Conservation (phyloP, 352 stramenopile genomes). For the Phytopythium delawarense region DNA sequence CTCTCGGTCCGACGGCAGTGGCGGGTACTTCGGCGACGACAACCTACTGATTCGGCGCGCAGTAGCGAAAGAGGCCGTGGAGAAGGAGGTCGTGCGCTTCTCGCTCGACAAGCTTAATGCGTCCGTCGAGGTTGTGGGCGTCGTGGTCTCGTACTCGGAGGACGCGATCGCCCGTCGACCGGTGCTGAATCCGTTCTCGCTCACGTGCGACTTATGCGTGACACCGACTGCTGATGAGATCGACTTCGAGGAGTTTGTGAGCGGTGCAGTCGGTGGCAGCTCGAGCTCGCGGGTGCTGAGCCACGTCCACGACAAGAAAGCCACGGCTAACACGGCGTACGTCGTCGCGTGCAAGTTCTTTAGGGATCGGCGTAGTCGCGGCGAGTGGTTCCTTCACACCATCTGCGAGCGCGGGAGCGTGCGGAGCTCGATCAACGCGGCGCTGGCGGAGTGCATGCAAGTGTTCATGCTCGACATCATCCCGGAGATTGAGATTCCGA, state of each 20-base stretch:
- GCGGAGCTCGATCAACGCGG: conserved; percentile 40
- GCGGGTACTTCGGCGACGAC: conserved; percentile 25
- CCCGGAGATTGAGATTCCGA: conserved; percentile 63
- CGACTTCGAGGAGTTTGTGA: conserved; percentile 3
- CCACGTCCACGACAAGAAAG: conserved; percentile 26
- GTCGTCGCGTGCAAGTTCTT: conserved; percentile 58
- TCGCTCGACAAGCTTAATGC: conserved; percentile 34
- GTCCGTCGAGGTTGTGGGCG: conserved; percentile 45
- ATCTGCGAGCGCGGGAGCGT: conserved; percentile 11
- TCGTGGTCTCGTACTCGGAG: conserved; percentile 37
- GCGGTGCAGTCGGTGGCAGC: background rate
- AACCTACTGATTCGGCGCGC: conserved; percentile 32
- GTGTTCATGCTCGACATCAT: conserved; percentile 64
- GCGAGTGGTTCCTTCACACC: conserved; percentile 20
- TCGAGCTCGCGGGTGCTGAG: conserved; percentile 13
- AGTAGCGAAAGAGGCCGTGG: conserved; percentile 32
- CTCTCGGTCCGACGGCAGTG: background rate
- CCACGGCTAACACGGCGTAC: background rate
- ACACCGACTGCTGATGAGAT: conserved; percentile 7
- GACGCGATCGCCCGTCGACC: conserved; percentile 44
- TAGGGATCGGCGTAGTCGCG: conserved; percentile 22
- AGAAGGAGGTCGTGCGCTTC: conserved; percentile 38
- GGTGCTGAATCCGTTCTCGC: conserved; percentile 39
- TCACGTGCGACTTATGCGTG: conserved; percentile 32
- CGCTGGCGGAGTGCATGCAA: conserved; percentile 46